Evolutionary conservation across 352 stramenopile species (phyloP).

Genomic region (Blastocystis sp.): DNA sequence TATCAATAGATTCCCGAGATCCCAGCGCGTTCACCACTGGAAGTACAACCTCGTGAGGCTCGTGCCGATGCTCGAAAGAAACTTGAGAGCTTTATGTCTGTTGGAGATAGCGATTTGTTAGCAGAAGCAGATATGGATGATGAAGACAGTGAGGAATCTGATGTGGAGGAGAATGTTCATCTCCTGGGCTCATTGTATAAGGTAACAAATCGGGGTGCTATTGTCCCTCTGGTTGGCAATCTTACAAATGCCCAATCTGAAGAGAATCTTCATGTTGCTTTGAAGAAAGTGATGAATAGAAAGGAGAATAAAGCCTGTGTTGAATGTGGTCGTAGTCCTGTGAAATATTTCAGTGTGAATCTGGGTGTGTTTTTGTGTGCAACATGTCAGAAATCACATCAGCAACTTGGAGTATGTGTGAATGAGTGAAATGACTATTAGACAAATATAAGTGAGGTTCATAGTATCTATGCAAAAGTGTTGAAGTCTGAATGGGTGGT

Average conservation of each 20-base stretch:
- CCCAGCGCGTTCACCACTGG: neutral
- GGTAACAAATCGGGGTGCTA: constrained; percentile 16
- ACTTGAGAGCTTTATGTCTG: constrained; percentile 19
- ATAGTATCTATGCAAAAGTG: constrained; percentile 23
- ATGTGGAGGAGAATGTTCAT: constrained; percentile 36
- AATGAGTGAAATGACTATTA: neutral
- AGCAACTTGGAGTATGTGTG: neutral
- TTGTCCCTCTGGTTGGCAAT: constrained; percentile 27
- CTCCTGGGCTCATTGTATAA: constrained; percentile 49
- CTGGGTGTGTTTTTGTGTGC: constrained; percentile 63
- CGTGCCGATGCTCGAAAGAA: constrained; percentile 11
- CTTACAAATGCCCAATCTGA: neutral
- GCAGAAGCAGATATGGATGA: constrained; percentile 23
- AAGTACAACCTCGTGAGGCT: constrained; percentile 10
- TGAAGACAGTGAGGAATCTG: constrained; percentile 39
- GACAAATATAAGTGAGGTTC: neutral
- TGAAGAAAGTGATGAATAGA: constrained; percentile 26
- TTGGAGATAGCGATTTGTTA: constrained; percentile 7
- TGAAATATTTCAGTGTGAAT: constrained; percentile 40
- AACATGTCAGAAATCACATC: constrained; percentile 31
- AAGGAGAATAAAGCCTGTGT: constrained; percentile 60
- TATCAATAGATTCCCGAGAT: constrained; percentile 15
- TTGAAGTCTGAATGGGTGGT: constrained; percentile 43
- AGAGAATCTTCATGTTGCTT: neutral
- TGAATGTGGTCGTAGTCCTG: constrained; percentile 31